Evolutionary conservation across 2,329 filamentous ascomycete species (phyloP), one percentile per base, ranked within the genome.

Genomic region (Immersiporthe knoxdaviesiana): DNA sequence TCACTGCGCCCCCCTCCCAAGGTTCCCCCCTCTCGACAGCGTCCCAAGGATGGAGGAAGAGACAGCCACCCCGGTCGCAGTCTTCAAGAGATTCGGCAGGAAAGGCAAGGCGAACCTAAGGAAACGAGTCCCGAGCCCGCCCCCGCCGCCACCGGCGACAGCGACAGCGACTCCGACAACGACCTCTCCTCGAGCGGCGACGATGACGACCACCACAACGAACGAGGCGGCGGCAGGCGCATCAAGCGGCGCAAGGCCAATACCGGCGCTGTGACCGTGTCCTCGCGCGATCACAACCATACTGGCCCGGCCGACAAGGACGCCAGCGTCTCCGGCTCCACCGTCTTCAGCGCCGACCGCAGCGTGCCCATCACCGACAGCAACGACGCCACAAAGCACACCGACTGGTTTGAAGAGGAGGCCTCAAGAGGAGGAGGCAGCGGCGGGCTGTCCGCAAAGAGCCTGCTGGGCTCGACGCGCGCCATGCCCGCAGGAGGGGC

Each of bases 321-420:
- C 11, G n/a, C n/a, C n/a, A n/a, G n/a, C n/a, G 37, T 39, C 6
- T 39, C 37, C 37, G 37, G 37, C 37, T 76, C 76, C 50, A 85
- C 87, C 61, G 80, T 86, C 72, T 87, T 87, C 79, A 79, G 84
- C 65, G 87, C 90, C 68, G 86, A 93, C 78, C 84, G 90, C 73
- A 85, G 82, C 68, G 80, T 88, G 32, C 84, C 85, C 72, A 88
- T 93, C 74, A 84, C 88, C 74, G 85, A 84, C 72, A 87, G 87
- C 75, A 95, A 95, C 78, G 94, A 97, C 78, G 95, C 96, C 27
- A 98, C 95, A 1, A 97, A 97, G 76, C 87, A 90, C 58, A 91
- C 87, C 68, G 92, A 97, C 78, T 97, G 94, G 94, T 96, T n/a
- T n/a, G n/a, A 91, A 79, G 94, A 97, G 71, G 92, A 95, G 70